A percentile compares a stretch with the other conserved stretches of the same genome.
Conservation (phyloP, 73 alveolate genomes). For the Paraurostyla sp. region DNA sequence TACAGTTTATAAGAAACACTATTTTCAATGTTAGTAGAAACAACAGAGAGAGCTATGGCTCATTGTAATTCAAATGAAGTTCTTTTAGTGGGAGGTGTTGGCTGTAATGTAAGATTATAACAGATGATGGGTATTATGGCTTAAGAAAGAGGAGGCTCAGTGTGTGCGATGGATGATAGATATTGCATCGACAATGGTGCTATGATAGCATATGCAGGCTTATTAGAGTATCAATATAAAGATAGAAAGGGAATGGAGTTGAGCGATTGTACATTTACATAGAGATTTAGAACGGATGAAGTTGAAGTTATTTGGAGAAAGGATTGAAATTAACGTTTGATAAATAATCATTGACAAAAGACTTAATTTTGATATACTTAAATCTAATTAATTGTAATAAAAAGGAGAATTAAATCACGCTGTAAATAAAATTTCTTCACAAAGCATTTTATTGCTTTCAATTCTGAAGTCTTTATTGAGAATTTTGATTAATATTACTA, state of each 20-base stretch:
- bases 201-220: slow-evolving; percentile 99
- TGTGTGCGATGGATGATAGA: slow-evolving; percentile 99
- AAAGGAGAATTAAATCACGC: slow-evolving; percentile 2
- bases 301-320: slow-evolving; percentile 83
- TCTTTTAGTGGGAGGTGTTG: slow-evolving; percentile 99
- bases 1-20: slow-evolving; percentile 96
- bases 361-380: too few species aligned
- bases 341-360: not conserved
- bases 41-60: slow-evolving; percentile 99
- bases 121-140: slow-evolving; percentile 98
- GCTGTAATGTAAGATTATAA: slow-evolving; percentile 97
- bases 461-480: too few species aligned
- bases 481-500: too few species aligned
- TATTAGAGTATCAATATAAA: slow-evolving; percentile 88
- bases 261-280: slow-evolving; percentile 93
- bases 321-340: not conserved
- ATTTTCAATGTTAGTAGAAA: slow-evolving; percentile 98
- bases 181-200: slow-evolving; percentile 99
- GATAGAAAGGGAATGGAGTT: slow-evolving; percentile 85
- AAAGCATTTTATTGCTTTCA: too few species aligned
- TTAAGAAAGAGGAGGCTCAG: slow-evolving; percentile 97
- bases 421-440: too few species aligned
- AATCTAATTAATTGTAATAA: not conserved
- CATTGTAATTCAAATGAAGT: slow-evolving; percentile 98
- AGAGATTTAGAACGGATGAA: slow-evolving; percentile 99